phyloP scores from a whole-genome alignment of 2,329 filamentous ascomycete species.

The Achaetomium macrosporum region DNA sequence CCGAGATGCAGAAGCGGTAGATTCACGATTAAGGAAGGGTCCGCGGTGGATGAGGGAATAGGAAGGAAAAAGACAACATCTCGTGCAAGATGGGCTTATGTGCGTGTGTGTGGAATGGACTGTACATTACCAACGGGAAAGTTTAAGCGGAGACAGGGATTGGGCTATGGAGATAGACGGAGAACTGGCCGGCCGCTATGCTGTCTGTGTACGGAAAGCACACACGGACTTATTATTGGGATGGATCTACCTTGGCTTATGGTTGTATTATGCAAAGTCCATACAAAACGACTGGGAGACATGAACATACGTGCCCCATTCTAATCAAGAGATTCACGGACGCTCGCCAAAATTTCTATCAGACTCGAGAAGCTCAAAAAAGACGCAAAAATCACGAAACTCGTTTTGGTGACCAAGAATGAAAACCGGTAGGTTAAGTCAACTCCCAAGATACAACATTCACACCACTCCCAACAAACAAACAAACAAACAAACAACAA shows the following conservation, averaged over 20 bases:
- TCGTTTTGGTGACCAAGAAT: neutral
- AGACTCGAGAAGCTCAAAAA: too few species aligned
- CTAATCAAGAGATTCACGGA: too few species aligned
- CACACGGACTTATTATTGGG: too few species aligned
- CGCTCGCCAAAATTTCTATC: too few species aligned
- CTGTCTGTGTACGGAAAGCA: neutral
- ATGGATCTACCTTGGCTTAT: neutral
- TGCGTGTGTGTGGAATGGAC: neutral
- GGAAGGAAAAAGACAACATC: neutral
- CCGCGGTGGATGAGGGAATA: neutral
- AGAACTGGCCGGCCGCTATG: neutral
- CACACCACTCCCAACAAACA: too few species aligned
- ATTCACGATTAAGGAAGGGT: neutral
- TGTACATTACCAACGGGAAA: neutral
- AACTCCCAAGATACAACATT: neutral
- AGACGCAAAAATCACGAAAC: neutral
- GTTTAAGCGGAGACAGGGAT: neutral
- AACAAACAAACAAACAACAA: conserved; percentile 4
- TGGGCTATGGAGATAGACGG: neutral
- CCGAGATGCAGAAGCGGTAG: conserved; percentile 44
- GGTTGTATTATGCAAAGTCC: neutral
- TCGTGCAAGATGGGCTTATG: neutral
- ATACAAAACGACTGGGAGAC: neutral
- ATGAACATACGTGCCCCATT: too few species aligned
- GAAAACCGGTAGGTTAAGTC: neutral